phyloP scores from a whole-genome alignment of 2,329 filamentous ascomycete species.

The Colletotrichum sp. region DNA sequence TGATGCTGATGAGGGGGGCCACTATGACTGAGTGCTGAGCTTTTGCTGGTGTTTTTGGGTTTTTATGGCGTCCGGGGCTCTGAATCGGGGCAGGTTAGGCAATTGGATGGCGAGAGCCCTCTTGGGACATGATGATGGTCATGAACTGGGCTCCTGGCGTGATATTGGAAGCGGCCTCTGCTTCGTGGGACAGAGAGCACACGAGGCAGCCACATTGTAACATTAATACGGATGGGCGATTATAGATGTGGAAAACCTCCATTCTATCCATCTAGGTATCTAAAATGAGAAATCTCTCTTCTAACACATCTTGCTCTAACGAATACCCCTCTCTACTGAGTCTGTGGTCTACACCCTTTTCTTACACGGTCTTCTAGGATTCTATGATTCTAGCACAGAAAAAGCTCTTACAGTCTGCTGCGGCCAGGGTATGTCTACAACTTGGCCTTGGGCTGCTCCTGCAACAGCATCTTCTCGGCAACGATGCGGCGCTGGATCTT shows the following conservation, averaged over 20 bases:
- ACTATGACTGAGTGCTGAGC: background rate
- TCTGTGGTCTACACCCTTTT: background rate
- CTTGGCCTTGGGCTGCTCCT: conserved; percentile 60
- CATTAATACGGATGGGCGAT: background rate
- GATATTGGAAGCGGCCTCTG: background rate
- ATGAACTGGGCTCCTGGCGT: background rate
- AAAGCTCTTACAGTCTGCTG: background rate
- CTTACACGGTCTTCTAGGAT: background rate
- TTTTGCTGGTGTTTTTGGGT: background rate
- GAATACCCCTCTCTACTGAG: background rate
- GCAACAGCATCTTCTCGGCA: conserved; percentile 83
- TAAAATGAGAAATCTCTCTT: background rate
- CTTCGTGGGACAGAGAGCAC: background rate
- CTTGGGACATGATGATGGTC: background rate
- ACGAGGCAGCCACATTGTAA: background rate
- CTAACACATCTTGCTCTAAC: background rate
- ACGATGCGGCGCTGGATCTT: conserved; percentile 88
- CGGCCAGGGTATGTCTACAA: conserved; percentile 40
- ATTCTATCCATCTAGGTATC: conserved; percentile 11
- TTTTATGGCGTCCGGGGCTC: background rate
- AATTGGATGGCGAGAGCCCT: background rate
- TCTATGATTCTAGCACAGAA: background rate
- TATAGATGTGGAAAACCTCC: background rate
- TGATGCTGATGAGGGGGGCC: conserved; percentile 24
- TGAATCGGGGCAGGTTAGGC: background rate